Evolutionary conservation across 805 yeast species (phyloP).

Genomic region (Saccharomycopsis sp.): DNA sequence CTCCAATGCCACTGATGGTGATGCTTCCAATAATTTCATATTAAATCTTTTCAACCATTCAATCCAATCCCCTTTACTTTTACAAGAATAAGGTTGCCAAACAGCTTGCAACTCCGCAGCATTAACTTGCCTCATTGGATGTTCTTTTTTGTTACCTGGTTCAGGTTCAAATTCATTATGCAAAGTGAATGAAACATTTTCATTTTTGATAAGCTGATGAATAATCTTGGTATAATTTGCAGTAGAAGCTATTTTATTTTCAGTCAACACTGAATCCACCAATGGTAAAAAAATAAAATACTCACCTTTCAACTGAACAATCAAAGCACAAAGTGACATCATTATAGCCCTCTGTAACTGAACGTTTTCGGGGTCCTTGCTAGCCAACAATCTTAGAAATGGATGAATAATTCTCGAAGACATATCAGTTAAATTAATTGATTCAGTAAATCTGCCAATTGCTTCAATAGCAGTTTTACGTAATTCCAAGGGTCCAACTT

Average conservation of each 20-base stretch:
- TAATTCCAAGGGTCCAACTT: slow-evolving; percentile 52
- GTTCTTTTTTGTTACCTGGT: slow-evolving; percentile 15
- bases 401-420: slow-evolving; percentile 89
- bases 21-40: slow-evolving; percentile 79
- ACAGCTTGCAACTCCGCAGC: slow-evolving; percentile 63
- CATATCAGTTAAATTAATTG: slow-evolving; percentile 73
- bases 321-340: slow-evolving; percentile 71
- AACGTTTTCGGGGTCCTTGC: slow-evolving; percentile 33
- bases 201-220: slow-evolving; percentile 69
- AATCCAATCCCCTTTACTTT: slow-evolving; percentile 95
- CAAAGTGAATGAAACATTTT: slow-evolving; percentile 39
- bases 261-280: slow-evolving; percentile 58
- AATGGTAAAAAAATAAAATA: slow-evolving; percentile 82
- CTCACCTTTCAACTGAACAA: slow-evolving; percentile 77
- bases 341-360: slow-evolving; percentile 61
- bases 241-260: slow-evolving; percentile 59
- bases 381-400: slow-evolving; percentile 56
- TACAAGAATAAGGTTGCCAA: slow-evolving; percentile 87
- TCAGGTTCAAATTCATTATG: slow-evolving; percentile 14
- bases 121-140: slow-evolving; percentile 32
- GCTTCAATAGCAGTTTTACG: slow-evolving; percentile 73
- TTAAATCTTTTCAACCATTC: slow-evolving; percentile 91
- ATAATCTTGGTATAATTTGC: slow-evolving; percentile 71
- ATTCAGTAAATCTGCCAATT: slow-evolving; percentile 71
- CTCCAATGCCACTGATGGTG: slow-evolving; percentile 89